Evolutionary conservation across 352 stramenopile genomes (phyloP), one percentile per base, ranked within the genome.

Genomic region (Globisporangium abappressorium): DNA sequence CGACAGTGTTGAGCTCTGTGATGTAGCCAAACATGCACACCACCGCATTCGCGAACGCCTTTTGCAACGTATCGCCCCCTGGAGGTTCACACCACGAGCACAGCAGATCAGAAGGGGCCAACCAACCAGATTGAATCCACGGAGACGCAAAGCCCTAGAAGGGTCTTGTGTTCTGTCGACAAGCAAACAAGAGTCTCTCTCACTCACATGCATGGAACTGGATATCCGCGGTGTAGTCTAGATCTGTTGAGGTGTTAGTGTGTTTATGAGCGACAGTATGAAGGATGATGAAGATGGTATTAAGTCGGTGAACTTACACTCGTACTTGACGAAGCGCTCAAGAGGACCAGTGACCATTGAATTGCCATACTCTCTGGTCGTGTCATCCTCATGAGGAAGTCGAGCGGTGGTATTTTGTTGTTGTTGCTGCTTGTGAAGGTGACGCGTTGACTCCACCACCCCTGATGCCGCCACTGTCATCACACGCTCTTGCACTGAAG

Each of bases 11-110:
- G 15, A 49, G 41, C 41, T 49, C 41, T 8, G 22, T 28, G 49
- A 56, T 56, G 22, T 30, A 56, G 49, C 49, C 49, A 33, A 49
- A 56, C 49, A 56, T 56, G 22, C 49, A 33, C n/a, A 33, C 41
- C 15, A 49, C 14, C 41, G 41, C 41, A 49, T 49, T 49, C 41
- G 15, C 41, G 41, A 9, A 49, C 15, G 41, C 41, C 15, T 49
- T 15, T 18, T 49, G 5, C 41, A 22, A 2, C 7, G 22, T 57
- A 4, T 57, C 22, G 9, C 22, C 22, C 49, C 22, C 22, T 57
- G 9, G 14, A 49, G n/a, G 41, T 49, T 49, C 15, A 22, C 6
- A 22, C 0, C 41, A 49, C 41, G n/a, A 3, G 12, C 38, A 20
- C 41, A 49, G 41, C 41, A 49, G 15, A 49, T 49, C 2, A 49